Evolutionary conservation across 2,329 filamentous ascomycete genomes (phyloP), one percentile per base, ranked within the genome.

Genomic region (Alternaria gaisen): DNA sequence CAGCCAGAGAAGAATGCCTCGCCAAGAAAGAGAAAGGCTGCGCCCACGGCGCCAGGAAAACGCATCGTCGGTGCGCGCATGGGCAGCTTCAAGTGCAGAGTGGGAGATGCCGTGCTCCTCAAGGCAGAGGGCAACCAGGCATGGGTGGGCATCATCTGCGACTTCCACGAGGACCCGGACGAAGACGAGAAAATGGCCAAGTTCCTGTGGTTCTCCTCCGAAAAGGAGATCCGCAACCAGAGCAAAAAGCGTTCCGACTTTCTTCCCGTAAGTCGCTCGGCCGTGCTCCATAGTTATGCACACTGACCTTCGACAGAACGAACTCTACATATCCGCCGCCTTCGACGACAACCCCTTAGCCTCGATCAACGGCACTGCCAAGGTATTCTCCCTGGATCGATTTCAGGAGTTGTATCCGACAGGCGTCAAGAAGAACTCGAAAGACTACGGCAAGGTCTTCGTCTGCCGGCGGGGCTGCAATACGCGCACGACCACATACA

Each of bases 191-290:
- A 93, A 83, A 88, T 90, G 26, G 94, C 91, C 56, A 91, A 90
- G 64, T 95, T 99, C 74, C 90, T 97, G 85, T 99, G 95, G 95
- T 97, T 99, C 76, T 93, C 92, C 0, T 93, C 92, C 0, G 91
- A 97, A 71, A 91, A 91, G 72, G 94, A 98, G 80, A 92, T 97
- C 62, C 87, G 90, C 28, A 95, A 92, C 71, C 91, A 90, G 74
- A 86, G 88, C 59, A 94, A 92, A 80, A 97, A 95, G 81, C 85
- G 93, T 72, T 85, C 83, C 12, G 95, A 99, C 79, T 92, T 88
- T 60, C 78, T 96, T 53, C 87, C 87, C 73, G 88, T 91, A 81
- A 59, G 81, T 26, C 22, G 44, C 70, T 30, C 38, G 11, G 26
- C 12, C 30, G 8, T 43, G 24, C 26, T 9, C 9, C 22, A 26